Evolutionary conservation across 1,139 yeast species (phyloP), one percentile per base, ranked within the genome.

Genomic region (Blastobotrys arbuscula): DNA sequence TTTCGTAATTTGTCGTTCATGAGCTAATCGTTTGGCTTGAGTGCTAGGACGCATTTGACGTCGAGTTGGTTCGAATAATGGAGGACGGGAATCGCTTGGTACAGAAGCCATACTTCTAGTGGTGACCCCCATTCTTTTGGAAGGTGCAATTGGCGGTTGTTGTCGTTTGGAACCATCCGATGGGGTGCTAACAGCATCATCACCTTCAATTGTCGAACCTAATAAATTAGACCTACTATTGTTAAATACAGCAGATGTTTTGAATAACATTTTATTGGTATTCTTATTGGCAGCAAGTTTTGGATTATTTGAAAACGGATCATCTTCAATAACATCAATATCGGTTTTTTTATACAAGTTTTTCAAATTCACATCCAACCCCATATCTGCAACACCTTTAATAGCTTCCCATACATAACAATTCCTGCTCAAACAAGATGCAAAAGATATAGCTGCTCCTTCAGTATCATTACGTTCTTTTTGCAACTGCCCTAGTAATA

Each of bases 391-490:
- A 43, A 92, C 70, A 39, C 82, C 82, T 57, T 84, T 88, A 54
- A 86, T 80, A 0, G 97, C 90, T 61, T 88, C 97, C 77, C 94
- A 89, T 45, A 88, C 75, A 62, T 75, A 87, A 23, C 95, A 96
- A 62, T 92, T 86, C 51, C 75, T 67, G 52, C 79, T 78, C 50
- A 88, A 71, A 0, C 94, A 86, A 55, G 76, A 78, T 0, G 86
- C 76, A 64, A 82, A 86, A 58, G 80, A 77, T 45, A 82, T 69
- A 0, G 84, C 77, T 49, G 95, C 82, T 52, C 81, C 79, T 54
- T 81, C 78, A 8, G 72, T 63, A 60, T 84, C 88, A 15, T 83
- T 84, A 10, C 74, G 64, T 9, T 75, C 75, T 19, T 67, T 68
- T 61, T 84, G 82, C 47, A 90, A 69, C 55, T 82, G 84, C 0